Conservation (phyloP, 2,329 filamentous ascomycete genomes). For the Graphiopsis chlorocephala region DNA sequence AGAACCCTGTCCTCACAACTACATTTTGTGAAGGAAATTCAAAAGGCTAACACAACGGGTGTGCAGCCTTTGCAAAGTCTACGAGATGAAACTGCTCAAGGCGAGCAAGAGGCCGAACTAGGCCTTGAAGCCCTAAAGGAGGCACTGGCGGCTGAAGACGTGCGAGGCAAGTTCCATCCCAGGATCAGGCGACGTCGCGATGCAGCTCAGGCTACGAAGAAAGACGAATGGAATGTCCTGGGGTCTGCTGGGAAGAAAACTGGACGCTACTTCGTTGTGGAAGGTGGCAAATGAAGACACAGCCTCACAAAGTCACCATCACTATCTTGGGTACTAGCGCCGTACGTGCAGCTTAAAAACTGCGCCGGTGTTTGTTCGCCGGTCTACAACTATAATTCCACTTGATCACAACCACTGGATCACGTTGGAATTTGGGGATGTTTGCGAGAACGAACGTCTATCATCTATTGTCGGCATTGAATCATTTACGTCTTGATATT, state of each 20-base stretch:
- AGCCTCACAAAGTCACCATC: background rate
- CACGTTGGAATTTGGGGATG: background rate
- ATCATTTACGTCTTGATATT: background rate
- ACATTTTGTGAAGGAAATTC: constrained; percentile 84
- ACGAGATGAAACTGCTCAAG: constrained; percentile 69
- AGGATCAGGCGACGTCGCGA: constrained; percentile 51
- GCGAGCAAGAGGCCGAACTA: constrained; percentile 57
- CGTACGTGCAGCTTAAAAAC: background rate
- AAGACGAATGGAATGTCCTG: constrained; percentile 69
- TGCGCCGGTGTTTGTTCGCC: background rate
- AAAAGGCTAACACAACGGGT: constrained; percentile 69
- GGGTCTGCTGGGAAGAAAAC: constrained; percentile 62
- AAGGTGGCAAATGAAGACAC: constrained; percentile 50
- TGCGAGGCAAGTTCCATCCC: constrained; percentile 53
- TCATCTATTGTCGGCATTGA: background rate
- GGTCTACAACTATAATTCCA: background rate
- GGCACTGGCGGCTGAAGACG: constrained; percentile 59
- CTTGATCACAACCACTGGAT: background rate
- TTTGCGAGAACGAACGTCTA: background rate
- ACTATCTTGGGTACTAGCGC: background rate
- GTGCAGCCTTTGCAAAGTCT: constrained; percentile 74
- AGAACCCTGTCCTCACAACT: constrained; percentile 76
- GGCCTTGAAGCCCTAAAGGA: constrained; percentile 56
- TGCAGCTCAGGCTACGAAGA: constrained; percentile 22
- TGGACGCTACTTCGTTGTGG: constrained; percentile 75